Evolutionary conservation across 2,329 filamentous ascomycete genomes (phyloP), one percentile per base, ranked within the genome.

Genomic region (Rutstroemia sydowiana): DNA sequence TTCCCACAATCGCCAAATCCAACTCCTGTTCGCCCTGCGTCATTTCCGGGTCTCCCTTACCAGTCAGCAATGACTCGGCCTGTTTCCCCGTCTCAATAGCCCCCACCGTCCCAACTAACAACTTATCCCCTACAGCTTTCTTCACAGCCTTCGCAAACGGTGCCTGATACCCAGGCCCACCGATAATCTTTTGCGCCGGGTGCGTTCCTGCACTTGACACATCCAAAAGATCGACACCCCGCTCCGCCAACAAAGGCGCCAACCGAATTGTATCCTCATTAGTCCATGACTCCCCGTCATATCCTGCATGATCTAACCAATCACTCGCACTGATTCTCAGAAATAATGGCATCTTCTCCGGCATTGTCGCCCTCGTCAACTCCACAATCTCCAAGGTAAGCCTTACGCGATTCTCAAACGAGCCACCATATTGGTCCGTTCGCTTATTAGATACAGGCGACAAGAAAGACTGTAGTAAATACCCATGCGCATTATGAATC

Each of bases 401-500:
- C 0, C 87, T 77, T 0, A 73, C 78, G 36, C 88, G 78, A 69
- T 92, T 91, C 70, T 87, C 83, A 57, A 85, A 85, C 42, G 72
- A 78, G 1, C 84, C 84, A 18, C 84, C 84, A 60, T 87, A 88
- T 52, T 74, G 61, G 62, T 87, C 84, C 0, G 74, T 85, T 14
- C 88, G 76, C 45, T 78, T 71, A 68, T 93, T 93, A n/a, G 75
- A 74, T 0, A 77, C 76, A 0, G 87, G 86, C 0, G 79, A 82
- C 3, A 90, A 55, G 72, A 92, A 93, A 2, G 73, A 70, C 60
- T 83, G 80, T 0, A 92, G 70, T 0, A 93, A 75, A 64, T 91
- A 93, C 1, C 88, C 87, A 62, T 93, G 88, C 0, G 87, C 88
- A 59, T 77, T 79, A 70, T 93, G 88, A 46, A 95, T 80, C 66